Evolutionary conservation across 768 basidiomycete genomes (phyloP).

Genomic region (Mycena olivaceomarginata): DNA sequence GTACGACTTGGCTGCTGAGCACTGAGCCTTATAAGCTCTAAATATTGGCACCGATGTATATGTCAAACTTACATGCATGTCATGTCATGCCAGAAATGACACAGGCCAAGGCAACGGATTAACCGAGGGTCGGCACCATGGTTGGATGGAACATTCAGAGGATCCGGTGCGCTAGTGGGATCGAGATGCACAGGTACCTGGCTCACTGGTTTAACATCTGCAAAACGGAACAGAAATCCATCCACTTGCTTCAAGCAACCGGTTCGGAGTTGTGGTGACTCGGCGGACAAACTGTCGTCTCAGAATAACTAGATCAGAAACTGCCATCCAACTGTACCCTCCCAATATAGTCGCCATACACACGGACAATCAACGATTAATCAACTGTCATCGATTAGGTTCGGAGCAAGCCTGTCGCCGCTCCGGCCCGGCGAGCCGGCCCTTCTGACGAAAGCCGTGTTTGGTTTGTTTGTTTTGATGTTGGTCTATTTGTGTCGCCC

Average conservation of each 20-base stretch:
- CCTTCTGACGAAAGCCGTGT: too few relatives aligned
- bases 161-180: constrained; percentile 23
- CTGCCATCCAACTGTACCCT: constrained; percentile 21
- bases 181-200: constrained; percentile 31
- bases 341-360: too few relatives aligned
- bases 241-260: constrained; percentile 28
- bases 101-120: constrained; percentile 29
- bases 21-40: constrained; percentile 30
- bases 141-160: constrained; percentile 29
- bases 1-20: constrained; percentile 30
- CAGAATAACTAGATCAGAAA: constrained; percentile 30
- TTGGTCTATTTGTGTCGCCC: too few relatives aligned
- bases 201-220: constrained; percentile 23
- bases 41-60: constrained; percentile 26
- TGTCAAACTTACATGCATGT: constrained; percentile 26
- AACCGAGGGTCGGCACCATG: constrained; percentile 23
- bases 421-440: too few relatives aligned
- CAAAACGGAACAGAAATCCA: constrained; percentile 23
- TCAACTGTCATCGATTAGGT: too few relatives aligned
- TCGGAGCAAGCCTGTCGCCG: too few relatives aligned
- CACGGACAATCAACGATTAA: too few relatives aligned
- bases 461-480: too few relatives aligned
- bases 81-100: constrained; percentile 34
- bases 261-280: constrained; percentile 28
- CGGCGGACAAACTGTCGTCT: constrained; percentile 27